Evolutionary conservation across 805 yeast genomes (phyloP), one percentile per base, ranked within the genome.

Genomic region (Zygosaccharomyces lentus): DNA sequence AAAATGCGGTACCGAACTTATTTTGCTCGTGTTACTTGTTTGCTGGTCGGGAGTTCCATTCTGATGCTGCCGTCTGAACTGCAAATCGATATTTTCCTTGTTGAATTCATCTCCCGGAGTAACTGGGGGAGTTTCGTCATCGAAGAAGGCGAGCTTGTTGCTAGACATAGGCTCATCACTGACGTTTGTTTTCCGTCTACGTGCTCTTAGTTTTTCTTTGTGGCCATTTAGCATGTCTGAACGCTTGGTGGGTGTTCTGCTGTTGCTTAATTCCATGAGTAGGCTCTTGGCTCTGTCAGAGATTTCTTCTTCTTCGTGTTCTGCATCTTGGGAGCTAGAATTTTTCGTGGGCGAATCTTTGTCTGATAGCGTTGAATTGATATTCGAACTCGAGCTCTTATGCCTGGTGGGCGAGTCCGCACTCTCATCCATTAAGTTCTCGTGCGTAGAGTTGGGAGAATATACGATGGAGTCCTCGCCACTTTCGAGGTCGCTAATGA

Each of bases 221-320:
- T 62, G 66, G 12, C 59, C 64, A 31, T 54, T 57, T 8, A 58
- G 25, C 2, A 45, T 30, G 4, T 55, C 66, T 31, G 49, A 54
- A 5, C 52, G 49, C 30, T 54, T 58, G 13, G 54, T 52, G 5
- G 65, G 58, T 5, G 51, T 38, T 7, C 49, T 40, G 21, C 65
- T 61, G 6, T 73, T 71, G 56, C 90, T 70, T 17, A 84, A 66
- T 55, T 82, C 89, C 56, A 74, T 76, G 15, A 84, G 68, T 47
- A 84, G 70, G 42, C 70, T 75, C 60, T 84, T 73, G 0, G 91
- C 93, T 50, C 89, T 71, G 32, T 61, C 65, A 9, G 55, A 57
- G 30, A 64, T 58, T 34, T 63, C 67, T 16, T 46, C 57, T 5
- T 56, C 54, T n/a, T 60, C 60, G 1, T 61, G n/a, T 17, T 39